Evolutionary conservation across 2,329 filamentous ascomycete species (phyloP).

Genomic region (Hypoxylon sp.): DNA sequence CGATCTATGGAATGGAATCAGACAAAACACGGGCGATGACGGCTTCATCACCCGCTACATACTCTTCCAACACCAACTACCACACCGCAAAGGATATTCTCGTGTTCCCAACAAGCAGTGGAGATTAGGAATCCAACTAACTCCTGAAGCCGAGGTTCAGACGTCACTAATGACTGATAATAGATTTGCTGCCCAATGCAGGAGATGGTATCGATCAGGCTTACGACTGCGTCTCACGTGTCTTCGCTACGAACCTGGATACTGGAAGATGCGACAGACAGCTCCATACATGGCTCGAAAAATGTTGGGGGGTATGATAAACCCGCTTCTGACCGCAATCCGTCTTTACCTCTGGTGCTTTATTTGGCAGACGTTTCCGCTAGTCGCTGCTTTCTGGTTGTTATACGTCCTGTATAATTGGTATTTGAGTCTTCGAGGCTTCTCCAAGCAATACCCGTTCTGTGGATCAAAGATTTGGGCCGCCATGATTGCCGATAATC

Average conservation of each 20-base stretch:
- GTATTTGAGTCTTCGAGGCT: constrained; percentile 19
- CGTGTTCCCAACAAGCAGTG: constrained; percentile 24
- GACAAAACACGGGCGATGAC: constrained; percentile 50
- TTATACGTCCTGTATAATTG: constrained; percentile 38
- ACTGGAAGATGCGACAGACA: constrained; percentile 9
- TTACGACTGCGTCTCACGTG: constrained; percentile 43
- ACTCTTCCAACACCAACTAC: constrained; percentile 41
- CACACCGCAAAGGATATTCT: not conserved
- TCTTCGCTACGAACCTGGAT: constrained; percentile 41
- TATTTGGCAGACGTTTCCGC: constrained; percentile 23
- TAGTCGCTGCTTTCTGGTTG: constrained; percentile 24
- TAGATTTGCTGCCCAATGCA: constrained; percentile 45
- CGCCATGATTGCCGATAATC: constrained; percentile 41
- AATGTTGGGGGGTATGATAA: constrained; percentile 45
- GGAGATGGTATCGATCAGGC: constrained; percentile 49
- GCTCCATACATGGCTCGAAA: constrained; percentile 45
- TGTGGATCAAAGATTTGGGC: constrained; percentile 42
- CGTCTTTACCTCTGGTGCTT: constrained; percentile 37
- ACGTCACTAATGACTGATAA: constrained; percentile 45
- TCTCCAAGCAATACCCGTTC: constrained; percentile 40
- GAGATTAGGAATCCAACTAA: constrained; percentile 49
- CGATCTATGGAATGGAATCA: constrained; percentile 46
- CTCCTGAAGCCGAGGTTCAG: constrained; percentile 44
- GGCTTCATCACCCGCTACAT: constrained; percentile 52
- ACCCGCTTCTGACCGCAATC: constrained; percentile 35